phyloP scores from a whole-genome alignment of 805 yeast genomes.

The Candida oleophila region DNA sequence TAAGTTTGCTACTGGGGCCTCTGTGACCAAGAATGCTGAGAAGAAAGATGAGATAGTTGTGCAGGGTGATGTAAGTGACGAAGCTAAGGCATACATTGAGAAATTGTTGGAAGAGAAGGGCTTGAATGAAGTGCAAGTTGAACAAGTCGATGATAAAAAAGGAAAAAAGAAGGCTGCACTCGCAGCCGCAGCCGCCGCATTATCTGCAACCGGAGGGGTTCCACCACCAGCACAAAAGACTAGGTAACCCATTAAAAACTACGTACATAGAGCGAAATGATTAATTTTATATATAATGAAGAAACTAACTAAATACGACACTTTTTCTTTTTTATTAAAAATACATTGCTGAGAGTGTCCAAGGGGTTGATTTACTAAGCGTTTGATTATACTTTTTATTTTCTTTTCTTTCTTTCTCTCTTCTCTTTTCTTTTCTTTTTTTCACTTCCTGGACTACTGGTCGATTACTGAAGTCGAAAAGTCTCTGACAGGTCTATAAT shows the following conservation, averaged over 20 bases:
- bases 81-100: constrained; percentile 74
- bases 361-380: too few species aligned
- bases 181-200: constrained; percentile 5
- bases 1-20: constrained; percentile 94
- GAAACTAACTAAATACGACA: background rate
- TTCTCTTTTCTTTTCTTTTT: too few species aligned
- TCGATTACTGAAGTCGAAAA: constrained; percentile 18
- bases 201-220: background rate
- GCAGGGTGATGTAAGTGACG: constrained; percentile 95
- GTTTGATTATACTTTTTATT: too few species aligned
- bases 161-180: constrained; percentile 54
- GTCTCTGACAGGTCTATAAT: constrained; percentile 53
- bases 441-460: background rate
- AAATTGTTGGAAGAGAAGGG: constrained; percentile 79
- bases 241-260: too few species aligned
- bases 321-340: too few species aligned
- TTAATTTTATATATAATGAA: background rate
- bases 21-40: constrained; percentile 85
- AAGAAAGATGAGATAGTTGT: constrained; percentile 89
- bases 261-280: background rate
- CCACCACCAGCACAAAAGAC: background rate
- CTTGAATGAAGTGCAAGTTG: constrained; percentile 81
- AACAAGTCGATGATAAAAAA: constrained; percentile 79
- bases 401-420: too few species aligned
- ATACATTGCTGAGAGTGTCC: too few species aligned